These are phyloP conservation scores for Turnera subulata DNA, from an alignment of 345 rosid species.

Conservation along the genomic window DNA sequence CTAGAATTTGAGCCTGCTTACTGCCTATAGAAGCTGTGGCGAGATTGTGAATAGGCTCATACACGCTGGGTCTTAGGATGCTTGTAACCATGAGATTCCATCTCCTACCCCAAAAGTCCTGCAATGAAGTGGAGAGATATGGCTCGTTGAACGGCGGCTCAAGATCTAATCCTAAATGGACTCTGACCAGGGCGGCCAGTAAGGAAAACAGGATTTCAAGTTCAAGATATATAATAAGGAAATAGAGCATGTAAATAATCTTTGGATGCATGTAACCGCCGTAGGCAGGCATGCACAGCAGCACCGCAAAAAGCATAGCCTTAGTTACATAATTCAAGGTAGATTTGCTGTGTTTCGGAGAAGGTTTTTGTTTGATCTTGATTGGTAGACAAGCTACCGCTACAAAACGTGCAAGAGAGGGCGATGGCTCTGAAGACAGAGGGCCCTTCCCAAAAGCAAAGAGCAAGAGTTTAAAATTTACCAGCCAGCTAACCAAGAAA, in stretches of 20 bases:
- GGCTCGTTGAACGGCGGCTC: slow-evolving; percentile 62
- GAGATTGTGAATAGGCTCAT: slow-evolving; percentile 8
- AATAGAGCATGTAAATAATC: slow-evolving; percentile 29
- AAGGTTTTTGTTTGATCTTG: slow-evolving; percentile 33
- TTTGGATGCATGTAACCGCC: slow-evolving; percentile 30
- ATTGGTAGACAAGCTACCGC: slow-evolving; percentile 54
- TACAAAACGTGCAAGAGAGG: slow-evolving; percentile 40
- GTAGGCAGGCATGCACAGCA: slow-evolving; percentile 23
- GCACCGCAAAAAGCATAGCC: slow-evolving; percentile 24
- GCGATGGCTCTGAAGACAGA: slow-evolving; percentile 13
- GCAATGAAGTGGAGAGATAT: slow-evolving; percentile 27
- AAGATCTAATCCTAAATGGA: slow-evolving; percentile 26
- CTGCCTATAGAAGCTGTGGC: neutral
- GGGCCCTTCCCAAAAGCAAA: slow-evolving; percentile 18
- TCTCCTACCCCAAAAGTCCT: slow-evolving; percentile 28
- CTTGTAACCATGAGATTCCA: slow-evolving; percentile 20
- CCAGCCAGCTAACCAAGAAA: slow-evolving; percentile 23
- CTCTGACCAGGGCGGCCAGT: slow-evolving; percentile 34
- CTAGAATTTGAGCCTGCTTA: slow-evolving; percentile 8
- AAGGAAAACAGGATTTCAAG: slow-evolving; percentile 43
- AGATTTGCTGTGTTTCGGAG: slow-evolving; percentile 11
- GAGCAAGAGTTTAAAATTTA: slow-evolving; percentile 22
- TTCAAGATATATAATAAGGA: slow-evolving; percentile 35
- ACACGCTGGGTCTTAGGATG: slow-evolving; percentile 20
- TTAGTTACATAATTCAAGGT: slow-evolving; percentile 32